A percentile compares a stretch with the other conserved stretches of the same genome.
These are phyloP conservation scores for Scutellaria minor DNA, from an alignment of 257 asterid genomes.

Conservation along the genomic window DNA sequence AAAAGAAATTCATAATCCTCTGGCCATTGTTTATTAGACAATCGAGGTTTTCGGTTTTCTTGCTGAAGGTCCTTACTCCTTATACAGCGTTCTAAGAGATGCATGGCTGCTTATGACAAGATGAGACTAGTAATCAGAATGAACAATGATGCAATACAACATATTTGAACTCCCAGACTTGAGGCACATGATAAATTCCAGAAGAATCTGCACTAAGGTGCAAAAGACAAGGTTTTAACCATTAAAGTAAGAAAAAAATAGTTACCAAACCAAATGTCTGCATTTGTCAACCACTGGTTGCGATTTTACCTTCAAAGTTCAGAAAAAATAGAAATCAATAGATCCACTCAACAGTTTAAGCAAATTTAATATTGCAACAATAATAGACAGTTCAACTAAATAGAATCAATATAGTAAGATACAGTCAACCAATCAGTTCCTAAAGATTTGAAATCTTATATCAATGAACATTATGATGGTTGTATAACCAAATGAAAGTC, in stretches of 20 bases:
- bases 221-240: not conserved
- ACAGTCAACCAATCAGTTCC: constrained; percentile 16
- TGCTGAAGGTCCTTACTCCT: not conserved
- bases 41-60: too few species aligned
- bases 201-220: not conserved
- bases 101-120: constrained; percentile 4
- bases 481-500: constrained; percentile 28
- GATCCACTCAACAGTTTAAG: constrained; percentile 19
- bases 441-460: constrained; percentile 15
- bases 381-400: constrained; percentile 20
- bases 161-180: not conserved
- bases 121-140: not conserved
- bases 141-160: constrained; percentile 17
- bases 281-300: constrained; percentile 86
- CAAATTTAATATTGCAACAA: not conserved
- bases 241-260: constrained; percentile 28
- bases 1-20: constrained; percentile 7
- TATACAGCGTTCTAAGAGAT: constrained; percentile 21
- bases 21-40: constrained; percentile 1
- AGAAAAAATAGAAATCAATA: constrained; percentile 32
- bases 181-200: constrained; percentile 17
- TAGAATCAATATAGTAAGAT: constrained; percentile 15
- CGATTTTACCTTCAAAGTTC: constrained; percentile 73
- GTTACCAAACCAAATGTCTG: constrained; percentile 89
- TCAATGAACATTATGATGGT: constrained; percentile 14